Evolutionary conservation across 2,329 filamentous ascomycete genomes (phyloP).

Genomic region (Colletotrichum noveboracense): DNA sequence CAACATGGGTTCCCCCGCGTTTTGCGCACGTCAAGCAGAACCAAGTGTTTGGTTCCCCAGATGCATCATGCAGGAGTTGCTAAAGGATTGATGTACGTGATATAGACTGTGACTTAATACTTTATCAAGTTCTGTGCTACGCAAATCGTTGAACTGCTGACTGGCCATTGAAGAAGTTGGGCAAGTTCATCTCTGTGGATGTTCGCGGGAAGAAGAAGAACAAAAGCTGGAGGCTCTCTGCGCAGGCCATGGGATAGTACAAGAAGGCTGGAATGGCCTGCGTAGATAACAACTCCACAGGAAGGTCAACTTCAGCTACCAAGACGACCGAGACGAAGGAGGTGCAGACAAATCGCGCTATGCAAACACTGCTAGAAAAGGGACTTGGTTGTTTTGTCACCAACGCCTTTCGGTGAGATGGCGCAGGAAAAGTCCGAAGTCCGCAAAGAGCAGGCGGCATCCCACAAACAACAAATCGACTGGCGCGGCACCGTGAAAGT

Average conservation of each 20-base stretch:
- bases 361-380: neutral
- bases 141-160: neutral
- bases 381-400: neutral
- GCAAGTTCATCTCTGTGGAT: accelerated
- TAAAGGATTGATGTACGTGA: neutral
- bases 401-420: neutral
- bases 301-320: neutral
- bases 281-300: neutral
- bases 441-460: neutral
- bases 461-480: neutral
- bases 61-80: neutral
- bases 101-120: neutral
- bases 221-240: neutral
- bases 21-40: neutral
- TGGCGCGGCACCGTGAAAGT: neutral
- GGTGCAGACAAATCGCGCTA: neutral
- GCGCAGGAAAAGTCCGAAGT: neutral
- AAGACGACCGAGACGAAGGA: neutral
- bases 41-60: neutral
- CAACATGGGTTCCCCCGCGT: neutral
- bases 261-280: neutral
- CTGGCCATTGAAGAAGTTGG: accelerated
- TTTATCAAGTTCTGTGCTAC: neutral
- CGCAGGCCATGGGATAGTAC: neutral
- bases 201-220: neutral